phyloP scores from a whole-genome alignment of 257 asterid genomes.

The Solanum peruvianum region DNA sequence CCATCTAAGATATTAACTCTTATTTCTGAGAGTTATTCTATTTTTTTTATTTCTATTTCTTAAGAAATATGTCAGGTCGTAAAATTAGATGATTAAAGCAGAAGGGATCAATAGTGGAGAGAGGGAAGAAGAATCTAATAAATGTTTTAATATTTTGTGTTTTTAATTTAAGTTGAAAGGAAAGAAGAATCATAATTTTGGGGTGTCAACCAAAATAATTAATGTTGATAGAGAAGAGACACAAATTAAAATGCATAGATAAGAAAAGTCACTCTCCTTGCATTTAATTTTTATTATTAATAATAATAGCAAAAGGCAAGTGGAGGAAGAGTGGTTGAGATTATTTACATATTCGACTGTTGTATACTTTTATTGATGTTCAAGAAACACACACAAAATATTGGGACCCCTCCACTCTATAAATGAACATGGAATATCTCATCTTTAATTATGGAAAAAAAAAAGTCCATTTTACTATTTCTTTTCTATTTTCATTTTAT shows the following conservation, averaged over 20 bases:
- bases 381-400: not conserved
- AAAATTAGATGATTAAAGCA: not conserved
- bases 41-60: too few relatives aligned
- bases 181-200: not conserved
- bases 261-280: not conserved
- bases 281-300: not conserved
- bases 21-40: too few relatives aligned
- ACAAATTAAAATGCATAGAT: not conserved
- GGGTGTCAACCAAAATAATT: not conserved
- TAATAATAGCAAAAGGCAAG: not conserved
- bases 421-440: not conserved
- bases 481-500: not conserved
- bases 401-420: not conserved
- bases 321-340: not conserved
- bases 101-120: not conserved
- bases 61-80: too few relatives aligned
- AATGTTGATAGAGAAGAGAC: not conserved
- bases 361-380: not conserved
- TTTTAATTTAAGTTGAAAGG: too few relatives aligned
- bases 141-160: too few relatives aligned
- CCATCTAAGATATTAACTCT: too few relatives aligned
- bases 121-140: not conserved
- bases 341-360: not conserved
- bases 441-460: not conserved
- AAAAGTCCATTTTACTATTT: not conserved